Evolutionary conservation across 2,329 filamentous ascomycete genomes (phyloP), one percentile per base, ranked within the genome.

Genomic region (Fusarium tricinctum): DNA sequence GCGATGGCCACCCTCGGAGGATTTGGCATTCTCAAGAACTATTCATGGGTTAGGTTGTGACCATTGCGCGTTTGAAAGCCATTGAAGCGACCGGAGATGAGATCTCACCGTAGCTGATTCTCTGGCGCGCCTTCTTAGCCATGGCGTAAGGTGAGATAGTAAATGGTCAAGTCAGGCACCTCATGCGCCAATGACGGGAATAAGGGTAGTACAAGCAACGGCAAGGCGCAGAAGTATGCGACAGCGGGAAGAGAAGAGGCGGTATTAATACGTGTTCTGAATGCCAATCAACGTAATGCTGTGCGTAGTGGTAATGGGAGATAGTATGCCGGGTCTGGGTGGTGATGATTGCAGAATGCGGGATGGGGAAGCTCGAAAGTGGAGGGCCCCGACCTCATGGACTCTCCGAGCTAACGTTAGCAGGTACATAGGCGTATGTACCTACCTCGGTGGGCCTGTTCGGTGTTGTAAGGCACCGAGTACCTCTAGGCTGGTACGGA

Each of bases 1-100:
- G 74, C 94, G 87, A 83, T 99, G 96, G 59, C 95, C 95, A 71
- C 93, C 93, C 44, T 80, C 83, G 48, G 85, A 86, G 43, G 85
- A 83, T 73, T 86, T 85, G 67, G 85, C 85, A 66, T 86, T 84
- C 76, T 88, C 86, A 74, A 89, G 84, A 74, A 89, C 86, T 89
- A 71, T 26, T 17, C 17, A 22, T 26, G 19, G 7, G 50, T 74
- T 42, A 70, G 66, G 19, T 45, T n/a, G 20, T 42, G 40, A 10
- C 30, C 8, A 22, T 50, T 17, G 12, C 5, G 13, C 28, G 28
- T 15, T 26, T 10, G 35, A 22, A 42, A 44, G 30, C 33, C 23
- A 35, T 19, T 32, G 5, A 35, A 42, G 42, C n/a, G 8, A 33
- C 15, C 43, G 47, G 48, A 35, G 50, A 62, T 51, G 52, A 63